phyloP scores from a whole-genome alignment of 2,329 filamentous ascomycete genomes.

The Chaetomiaceae sp. region DNA sequence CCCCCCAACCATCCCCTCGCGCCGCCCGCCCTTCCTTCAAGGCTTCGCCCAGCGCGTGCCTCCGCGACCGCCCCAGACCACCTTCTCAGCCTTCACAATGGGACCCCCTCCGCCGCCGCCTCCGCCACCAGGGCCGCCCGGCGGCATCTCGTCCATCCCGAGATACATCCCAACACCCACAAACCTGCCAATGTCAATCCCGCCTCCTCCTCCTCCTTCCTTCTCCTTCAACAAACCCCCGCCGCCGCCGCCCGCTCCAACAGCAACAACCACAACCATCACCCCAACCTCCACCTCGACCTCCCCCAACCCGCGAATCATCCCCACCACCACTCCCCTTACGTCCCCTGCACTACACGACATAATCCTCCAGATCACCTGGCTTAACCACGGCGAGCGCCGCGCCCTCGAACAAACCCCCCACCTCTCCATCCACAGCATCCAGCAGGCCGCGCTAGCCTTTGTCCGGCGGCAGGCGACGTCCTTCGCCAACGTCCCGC shows the following conservation, averaged over 20 bases:
- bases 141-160: too few species aligned
- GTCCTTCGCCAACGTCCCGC: conserved; percentile 7
- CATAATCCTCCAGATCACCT: conserved; percentile 23
- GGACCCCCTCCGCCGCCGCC: conserved; percentile 1
- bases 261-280: not conserved
- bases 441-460: conserved; percentile 18
- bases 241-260: not conserved
- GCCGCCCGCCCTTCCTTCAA: conserved; percentile 23
- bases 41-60: conserved; percentile 26
- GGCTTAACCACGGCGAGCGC: conserved; percentile 19
- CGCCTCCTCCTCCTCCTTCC: not conserved
- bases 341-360: conserved; percentile 1
- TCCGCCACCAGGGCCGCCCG: not conserved
- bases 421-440: conserved; percentile 3
- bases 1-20: conserved; percentile 21
- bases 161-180: not conserved
- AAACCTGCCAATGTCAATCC: not conserved
- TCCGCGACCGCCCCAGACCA: not conserved
- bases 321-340: not conserved
- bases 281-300: not conserved
- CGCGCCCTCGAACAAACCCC: conserved; percentile 16
- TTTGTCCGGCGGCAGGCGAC: conserved; percentile 17
- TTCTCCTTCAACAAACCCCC: not conserved
- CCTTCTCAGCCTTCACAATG: not conserved
- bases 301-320: not conserved